Evolutionary conservation across 1,284 basidiomycete species (phyloP), one percentile per base, ranked within the genome.

Genomic region (Taiwanofungus camphoratus): DNA sequence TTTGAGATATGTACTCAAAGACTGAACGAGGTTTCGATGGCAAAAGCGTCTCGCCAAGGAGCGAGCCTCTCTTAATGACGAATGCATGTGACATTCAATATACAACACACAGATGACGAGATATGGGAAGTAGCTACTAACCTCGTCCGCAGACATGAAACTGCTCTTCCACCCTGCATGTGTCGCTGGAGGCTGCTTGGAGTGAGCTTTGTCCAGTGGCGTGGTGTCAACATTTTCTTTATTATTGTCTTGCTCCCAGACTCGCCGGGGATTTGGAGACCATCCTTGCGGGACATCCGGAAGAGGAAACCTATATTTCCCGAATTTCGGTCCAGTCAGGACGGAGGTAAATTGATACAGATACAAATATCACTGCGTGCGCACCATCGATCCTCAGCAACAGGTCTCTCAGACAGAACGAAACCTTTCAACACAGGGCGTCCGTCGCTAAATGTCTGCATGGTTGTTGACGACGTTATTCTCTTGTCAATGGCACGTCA

Each of bases 1-100:
- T 94, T 50, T 86, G 79, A 0, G 92, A 93, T 58, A 98, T 82
- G 62, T 86, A 98, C 37, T 97, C 92, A 57, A 94, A 94, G 3
- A 99, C 79, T 0, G 92, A 95, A 31, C 79, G 81, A 1, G 82
- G 76, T 29, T 79, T 79, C 2, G 80, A 68, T 2, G 82, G 76
- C 5, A 87, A 69, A 3, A 77, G 77, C 1, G 76, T 76, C 64
- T 98, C 95, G 36, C 95, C 94, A 0, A 99, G 71, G 6, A 88
- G 70, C 2, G 73, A 65, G 21, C 92, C 94, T 38, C 95, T 78
- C 85, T 95, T 53, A 3, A 35, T 24, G 19, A 42, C 5, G 41
- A 42, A 41, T 29, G n/a, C 26, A 32, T 16, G 37, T 39, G 1
- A 33, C 11, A 22, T 22, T 11, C 31, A 15, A 32, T 18, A 29